These are phyloP conservation scores for Phytophthora pistaciae DNA, from an alignment of 352 stramenopile species.

Conservation along the genomic window DNA sequence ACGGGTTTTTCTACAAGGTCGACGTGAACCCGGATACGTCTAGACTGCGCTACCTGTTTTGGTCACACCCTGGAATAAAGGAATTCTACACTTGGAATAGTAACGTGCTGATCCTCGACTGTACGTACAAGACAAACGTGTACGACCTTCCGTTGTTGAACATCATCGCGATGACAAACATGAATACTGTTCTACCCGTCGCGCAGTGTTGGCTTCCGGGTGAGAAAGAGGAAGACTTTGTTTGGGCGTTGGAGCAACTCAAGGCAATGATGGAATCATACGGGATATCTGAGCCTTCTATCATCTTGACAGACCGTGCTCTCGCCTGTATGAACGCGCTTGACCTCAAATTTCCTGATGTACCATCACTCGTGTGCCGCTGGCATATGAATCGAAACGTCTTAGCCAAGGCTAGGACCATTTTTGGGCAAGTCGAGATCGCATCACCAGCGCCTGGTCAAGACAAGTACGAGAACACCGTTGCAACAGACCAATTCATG, in stretches of 20 bases:
- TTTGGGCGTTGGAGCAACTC: neutral
- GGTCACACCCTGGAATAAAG: neutral
- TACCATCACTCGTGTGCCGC: too few species aligned
- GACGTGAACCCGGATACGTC: neutral
- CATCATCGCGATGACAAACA: conserved; percentile 6
- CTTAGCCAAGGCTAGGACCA: too few species aligned
- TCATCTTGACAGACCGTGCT: neutral
- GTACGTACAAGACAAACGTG: conserved; percentile 18
- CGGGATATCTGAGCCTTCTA: neutral
- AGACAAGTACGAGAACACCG: too few species aligned
- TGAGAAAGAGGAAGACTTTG: neutral
- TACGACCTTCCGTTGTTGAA: conserved; percentile 15
- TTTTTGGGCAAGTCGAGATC: too few species aligned
- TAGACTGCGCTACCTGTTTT: neutral
- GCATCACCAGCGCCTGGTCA: too few species aligned
- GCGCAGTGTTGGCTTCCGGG: neutral
- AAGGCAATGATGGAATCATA: neutral
- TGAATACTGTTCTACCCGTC: conserved; percentile 16
- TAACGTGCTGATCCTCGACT: conserved; percentile 12
- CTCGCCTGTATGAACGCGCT: neutral
- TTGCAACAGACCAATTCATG: too few species aligned
- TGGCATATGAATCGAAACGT: too few species aligned
- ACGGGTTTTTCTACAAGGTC: neutral
- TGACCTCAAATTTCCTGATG: too few species aligned
- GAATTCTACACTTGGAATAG: neutral